A percentile compares a stretch with the other conserved stretches of the same genome.
Evolutionary conservation across 2,329 filamentous ascomycete species (phyloP).

Genomic region (Penicillium sp.): DNA sequence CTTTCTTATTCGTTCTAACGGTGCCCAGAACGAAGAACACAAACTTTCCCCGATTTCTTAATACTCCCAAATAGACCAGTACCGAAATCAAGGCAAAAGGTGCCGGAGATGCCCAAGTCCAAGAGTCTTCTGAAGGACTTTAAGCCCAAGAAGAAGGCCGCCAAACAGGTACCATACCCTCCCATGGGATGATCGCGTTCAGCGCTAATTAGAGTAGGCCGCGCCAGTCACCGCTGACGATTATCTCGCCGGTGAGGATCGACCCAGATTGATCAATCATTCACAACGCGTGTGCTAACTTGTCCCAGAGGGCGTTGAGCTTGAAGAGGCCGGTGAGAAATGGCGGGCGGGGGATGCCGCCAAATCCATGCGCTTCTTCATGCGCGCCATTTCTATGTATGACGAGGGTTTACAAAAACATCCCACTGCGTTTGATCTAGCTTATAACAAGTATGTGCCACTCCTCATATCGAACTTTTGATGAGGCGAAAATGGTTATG

Average conservation of each 20-base stretch:
- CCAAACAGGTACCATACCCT: constrained; percentile 36
- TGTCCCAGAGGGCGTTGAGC: constrained; percentile 59
- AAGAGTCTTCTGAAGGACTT: constrained; percentile 43
- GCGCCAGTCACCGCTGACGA: constrained; percentile 64
- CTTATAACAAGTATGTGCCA: constrained; percentile 66
- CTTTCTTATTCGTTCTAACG: neutral
- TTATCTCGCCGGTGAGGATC: constrained; percentile 57
- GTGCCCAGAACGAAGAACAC: neutral
- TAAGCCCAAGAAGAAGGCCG: constrained; percentile 43
- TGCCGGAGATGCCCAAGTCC: constrained; percentile 37
- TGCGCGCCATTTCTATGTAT: constrained; percentile 65
- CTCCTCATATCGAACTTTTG: neutral
- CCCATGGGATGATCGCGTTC: neutral
- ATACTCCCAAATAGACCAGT: neutral
- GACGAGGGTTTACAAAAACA: constrained; percentile 61
- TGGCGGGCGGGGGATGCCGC: constrained; percentile 69
- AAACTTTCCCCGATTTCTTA: neutral
- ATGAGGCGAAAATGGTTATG: neutral
- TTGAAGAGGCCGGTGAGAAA: constrained; percentile 71
- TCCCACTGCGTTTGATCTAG: constrained; percentile 65
- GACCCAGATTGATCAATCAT: neutral
- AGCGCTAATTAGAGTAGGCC: constrained; percentile 36
- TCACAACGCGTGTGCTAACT: neutral
- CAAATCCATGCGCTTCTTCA: constrained; percentile 59
- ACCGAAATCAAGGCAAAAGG: too few relatives aligned